These are phyloP conservation scores for Pittosporum tobira DNA, from an alignment of 129 eudicot species.

Conservation along the genomic window DNA sequence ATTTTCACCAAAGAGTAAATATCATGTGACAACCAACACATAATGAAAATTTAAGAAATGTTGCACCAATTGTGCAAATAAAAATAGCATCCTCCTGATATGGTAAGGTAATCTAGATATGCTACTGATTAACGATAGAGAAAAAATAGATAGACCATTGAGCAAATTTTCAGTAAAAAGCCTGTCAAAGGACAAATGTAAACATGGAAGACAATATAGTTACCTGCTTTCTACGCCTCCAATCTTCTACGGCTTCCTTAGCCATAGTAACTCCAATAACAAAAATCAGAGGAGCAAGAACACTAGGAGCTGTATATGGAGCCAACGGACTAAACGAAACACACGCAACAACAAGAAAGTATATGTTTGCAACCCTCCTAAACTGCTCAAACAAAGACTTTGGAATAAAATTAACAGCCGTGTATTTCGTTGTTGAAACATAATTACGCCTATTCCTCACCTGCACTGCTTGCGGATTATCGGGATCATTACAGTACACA, in stretches of 20 bases:
- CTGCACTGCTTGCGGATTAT: slow-evolving; percentile 47
- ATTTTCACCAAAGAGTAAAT: neutral
- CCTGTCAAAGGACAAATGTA: neutral
- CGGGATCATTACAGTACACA: slow-evolving; percentile 85
- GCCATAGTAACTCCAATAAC: slow-evolving; percentile 92
- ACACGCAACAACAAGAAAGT: slow-evolving; percentile 84
- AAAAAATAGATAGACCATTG: neutral
- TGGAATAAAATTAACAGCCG: slow-evolving; percentile 74
- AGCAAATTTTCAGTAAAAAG: neutral
- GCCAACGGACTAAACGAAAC: slow-evolving; percentile 86
- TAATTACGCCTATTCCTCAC: slow-evolving; percentile 59
- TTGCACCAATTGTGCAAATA: neutral
- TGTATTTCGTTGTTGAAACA: slow-evolving; percentile 90
- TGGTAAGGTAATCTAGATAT: neutral
- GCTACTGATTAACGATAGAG: neutral
- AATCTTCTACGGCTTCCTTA: slow-evolving; percentile 87
- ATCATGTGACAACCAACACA: neutral
- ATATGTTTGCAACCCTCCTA: slow-evolving; percentile 86
- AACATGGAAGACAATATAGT: no score
- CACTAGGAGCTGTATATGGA: slow-evolving; percentile 61
- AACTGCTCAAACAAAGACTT: slow-evolving; percentile 94
- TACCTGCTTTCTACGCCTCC: slow-evolving; percentile 94
- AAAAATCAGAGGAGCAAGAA: slow-evolving; percentile 58
- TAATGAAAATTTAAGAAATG: neutral
- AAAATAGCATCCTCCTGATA: neutral